phyloP scores from a whole-genome alignment of 108 stramenopile genomes.

The Nannochloropsis gaditana region DNA sequence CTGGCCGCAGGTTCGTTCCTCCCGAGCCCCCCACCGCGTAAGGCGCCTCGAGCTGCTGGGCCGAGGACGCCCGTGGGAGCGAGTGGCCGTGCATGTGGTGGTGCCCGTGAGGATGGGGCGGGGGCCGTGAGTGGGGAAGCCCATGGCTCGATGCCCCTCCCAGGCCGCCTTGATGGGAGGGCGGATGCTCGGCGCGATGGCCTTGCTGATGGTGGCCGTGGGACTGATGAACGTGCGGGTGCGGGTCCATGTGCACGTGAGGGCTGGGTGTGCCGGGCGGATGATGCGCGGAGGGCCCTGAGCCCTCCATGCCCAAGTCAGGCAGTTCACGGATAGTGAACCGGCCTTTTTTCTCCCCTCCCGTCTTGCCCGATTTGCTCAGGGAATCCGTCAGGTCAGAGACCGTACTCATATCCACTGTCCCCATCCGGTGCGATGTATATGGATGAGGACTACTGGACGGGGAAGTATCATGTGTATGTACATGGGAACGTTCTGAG shows the following conservation, averaged over 20 bases:
- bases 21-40: background rate
- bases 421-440: background rate
- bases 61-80: background rate
- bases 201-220: background rate
- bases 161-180: background rate
- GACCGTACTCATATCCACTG: slow-evolving; percentile 2
- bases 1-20: background rate
- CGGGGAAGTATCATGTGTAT: background rate
- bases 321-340: slow-evolving; percentile 6
- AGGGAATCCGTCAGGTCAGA: slow-evolving; percentile 20
- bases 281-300: background rate
- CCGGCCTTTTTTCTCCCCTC: slow-evolving; percentile 5
- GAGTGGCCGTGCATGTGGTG: background rate
- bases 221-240: background rate
- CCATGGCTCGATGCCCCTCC: background rate
- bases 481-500: background rate
- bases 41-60: background rate
- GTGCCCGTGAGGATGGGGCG: slow-evolving; percentile 15
- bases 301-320: background rate
- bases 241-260: background rate
- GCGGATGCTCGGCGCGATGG: background rate
- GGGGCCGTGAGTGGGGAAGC: background rate
- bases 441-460: background rate
- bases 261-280: background rate
- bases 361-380: slow-evolving; percentile 12